phyloP scores from a whole-genome alignment of 2,329 filamentous ascomycete species.

The Colletotrichum australisinense region DNA sequence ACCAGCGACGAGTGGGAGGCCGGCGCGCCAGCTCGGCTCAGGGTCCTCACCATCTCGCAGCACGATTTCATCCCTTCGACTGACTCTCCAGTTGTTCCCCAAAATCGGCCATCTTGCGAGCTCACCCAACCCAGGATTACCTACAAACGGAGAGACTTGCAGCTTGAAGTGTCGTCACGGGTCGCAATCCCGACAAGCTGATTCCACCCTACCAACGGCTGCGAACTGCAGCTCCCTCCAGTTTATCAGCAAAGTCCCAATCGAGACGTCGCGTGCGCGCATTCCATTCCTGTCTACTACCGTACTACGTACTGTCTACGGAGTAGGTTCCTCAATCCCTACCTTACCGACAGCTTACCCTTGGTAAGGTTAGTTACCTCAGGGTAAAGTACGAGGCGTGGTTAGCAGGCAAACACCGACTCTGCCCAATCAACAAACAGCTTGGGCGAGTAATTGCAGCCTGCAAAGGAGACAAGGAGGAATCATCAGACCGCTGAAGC shows the following conservation, averaged over 20 bases:
- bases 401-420: not conserved
- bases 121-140: conserved; percentile 3
- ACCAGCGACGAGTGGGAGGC: not conserved
- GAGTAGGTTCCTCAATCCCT: not conserved
- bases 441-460: not conserved
- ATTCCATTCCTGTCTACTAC: conserved; percentile 12
- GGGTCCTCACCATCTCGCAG: not conserved
- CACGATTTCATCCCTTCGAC: not conserved
- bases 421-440: conserved; percentile 4
- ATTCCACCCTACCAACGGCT: not conserved
- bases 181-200: not conserved
- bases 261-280: conserved; percentile 14
- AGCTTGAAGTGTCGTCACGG: not conserved
- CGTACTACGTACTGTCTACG: no score
- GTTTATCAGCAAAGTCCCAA: conserved; percentile 1
- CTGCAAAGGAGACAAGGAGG: not conserved
- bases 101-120: not conserved
- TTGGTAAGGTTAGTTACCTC: no score
- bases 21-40: not conserved
- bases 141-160: conserved; percentile 7
- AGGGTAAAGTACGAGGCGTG: not conserved
- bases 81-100: not conserved
- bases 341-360: no score
- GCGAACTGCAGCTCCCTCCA: not conserved
- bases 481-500: conserved; percentile 14